Base-by-base conservation (phyloP, 305 asterid genomes). In the Fraxinus platypoda region DNA sequence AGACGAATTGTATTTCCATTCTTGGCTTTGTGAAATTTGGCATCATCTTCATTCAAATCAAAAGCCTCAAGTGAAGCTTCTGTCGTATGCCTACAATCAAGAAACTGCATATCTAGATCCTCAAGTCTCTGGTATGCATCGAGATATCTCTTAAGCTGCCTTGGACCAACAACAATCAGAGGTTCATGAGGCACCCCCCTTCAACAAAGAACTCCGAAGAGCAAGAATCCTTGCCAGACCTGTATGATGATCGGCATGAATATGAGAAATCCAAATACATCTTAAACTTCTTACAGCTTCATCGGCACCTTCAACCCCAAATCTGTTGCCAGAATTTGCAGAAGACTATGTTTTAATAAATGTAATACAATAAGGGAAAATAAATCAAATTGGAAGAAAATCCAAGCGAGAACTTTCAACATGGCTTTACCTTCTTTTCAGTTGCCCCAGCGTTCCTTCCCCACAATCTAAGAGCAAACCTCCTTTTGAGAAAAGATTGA, bases 181-280 rank as follows among this genome's bases (percentile, higher is more conserved):
- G 97, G 97, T 37, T 93, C 97, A 43, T 96, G 98, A 0, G 94
- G 91, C 13, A 76, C n/a, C 77, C 31, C 86, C 95, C 62, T 87
- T 86, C 84, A 96, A 80, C 82, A 96, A 86, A 75, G 92, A 89
- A 0, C 93, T 91, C 62, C 97, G 85, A 7, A 88, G 92, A 34
- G 99, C 88, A 49, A 96, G 97, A 83, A 96, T 92, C 90, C 98
- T 88, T 23, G 97, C 98, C 5, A 96, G 93, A 52, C 99, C 98
- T 0, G 97, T 90, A 79, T 96, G 98, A 81, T 96, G 99, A 87
- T 96, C 98, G 4, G 98, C 98, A 25, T 96, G 99, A 73, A 96
- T 96, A 82, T 96, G 98, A 30, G 99, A 96, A 81, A 96, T 94
- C 99, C 98, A 96, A 66, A 94, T 91, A 41, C 95, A 96, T 86